Conservation (phyloP, 73 alveolate genomes). For the Durusdinium trenchii region DNA sequence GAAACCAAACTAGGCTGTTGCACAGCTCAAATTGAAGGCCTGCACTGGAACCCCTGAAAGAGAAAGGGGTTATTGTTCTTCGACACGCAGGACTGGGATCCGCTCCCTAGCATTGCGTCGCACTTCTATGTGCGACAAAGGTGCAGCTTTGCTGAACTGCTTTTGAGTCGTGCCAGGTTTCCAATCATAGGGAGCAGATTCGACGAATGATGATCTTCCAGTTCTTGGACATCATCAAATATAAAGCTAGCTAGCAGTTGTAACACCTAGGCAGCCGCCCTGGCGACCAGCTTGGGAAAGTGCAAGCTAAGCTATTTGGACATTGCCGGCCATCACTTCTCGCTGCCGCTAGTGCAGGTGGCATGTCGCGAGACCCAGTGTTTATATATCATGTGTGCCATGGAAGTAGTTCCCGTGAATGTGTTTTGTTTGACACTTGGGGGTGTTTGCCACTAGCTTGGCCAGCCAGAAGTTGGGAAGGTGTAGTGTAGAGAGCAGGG, state of each 20-base stretch:
- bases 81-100: neutral
- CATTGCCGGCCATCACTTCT: constrained; percentile 22
- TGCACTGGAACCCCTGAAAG: no score
- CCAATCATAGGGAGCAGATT: neutral
- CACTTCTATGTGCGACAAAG: constrained; percentile 56
- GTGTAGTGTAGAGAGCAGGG: no score
- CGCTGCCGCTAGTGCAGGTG: constrained; percentile 39
- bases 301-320: constrained; percentile 10
- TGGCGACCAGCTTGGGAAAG: neutral
- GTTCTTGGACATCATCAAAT: no score
- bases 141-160: neutral
- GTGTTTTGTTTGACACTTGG: neutral
- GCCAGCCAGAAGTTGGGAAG: no score
- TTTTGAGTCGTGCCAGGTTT: neutral
- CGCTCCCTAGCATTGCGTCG: constrained; percentile 63
- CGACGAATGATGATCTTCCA: neutral
- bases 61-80: no score
- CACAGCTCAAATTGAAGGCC: no score
- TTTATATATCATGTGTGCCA: neutral
- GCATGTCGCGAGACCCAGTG: neutral
- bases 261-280: neutral
- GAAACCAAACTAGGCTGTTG: no score
- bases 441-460: no score
- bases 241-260: neutral
- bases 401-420: neutral